These are phyloP conservation scores for Colletotrichum lindemuthianum DNA, from an alignment of 2,329 filamentous ascomycete genomes.

Conservation along the genomic window DNA sequence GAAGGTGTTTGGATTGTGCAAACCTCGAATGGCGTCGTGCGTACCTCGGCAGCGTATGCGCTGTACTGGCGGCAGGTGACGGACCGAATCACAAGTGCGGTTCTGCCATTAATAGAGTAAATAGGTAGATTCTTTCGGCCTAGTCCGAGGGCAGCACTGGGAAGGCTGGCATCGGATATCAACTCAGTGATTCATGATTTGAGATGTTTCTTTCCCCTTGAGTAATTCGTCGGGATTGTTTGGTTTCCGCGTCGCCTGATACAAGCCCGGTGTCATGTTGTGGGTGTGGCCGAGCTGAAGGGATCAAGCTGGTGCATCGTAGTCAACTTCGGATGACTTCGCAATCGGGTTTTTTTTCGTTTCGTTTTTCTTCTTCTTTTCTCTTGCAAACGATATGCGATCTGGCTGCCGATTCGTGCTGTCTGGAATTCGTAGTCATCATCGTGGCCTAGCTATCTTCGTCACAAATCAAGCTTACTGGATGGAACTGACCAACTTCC, in stretches of 20 bases:
- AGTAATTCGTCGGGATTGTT: constrained; percentile 9
- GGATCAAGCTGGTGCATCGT: constrained; percentile 11
- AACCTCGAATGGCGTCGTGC: constrained; percentile 1
- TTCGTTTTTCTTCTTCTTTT: no score
- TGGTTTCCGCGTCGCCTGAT: constrained; percentile 18
- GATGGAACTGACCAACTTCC: no score
- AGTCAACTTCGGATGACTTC: constrained; percentile 10
- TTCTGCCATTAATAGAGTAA: no score
- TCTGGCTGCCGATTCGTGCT: no score
- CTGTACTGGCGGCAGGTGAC: no score
- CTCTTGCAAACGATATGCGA: no score
- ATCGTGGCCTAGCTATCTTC: no score
- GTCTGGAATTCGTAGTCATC: no score
- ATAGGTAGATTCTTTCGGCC: neutral
- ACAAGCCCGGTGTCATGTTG: constrained; percentile 25
- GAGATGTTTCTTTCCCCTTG: constrained; percentile 1
- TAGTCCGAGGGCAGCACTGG: constrained; percentile 1
- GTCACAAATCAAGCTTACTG: no score
- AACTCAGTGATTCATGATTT: constrained; percentile 18
- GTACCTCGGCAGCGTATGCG: neutral
- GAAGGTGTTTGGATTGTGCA: neutral
- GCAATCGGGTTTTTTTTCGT: no score
- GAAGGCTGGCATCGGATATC: constrained; percentile 10
- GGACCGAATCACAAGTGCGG: no score
- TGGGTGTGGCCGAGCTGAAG: neutral